A percentile compares a stretch with the other conserved stretches of the same genome.
Conservation (phyloP, 1,139 yeast genomes). For the Hyphopichia khmerensis region DNA sequence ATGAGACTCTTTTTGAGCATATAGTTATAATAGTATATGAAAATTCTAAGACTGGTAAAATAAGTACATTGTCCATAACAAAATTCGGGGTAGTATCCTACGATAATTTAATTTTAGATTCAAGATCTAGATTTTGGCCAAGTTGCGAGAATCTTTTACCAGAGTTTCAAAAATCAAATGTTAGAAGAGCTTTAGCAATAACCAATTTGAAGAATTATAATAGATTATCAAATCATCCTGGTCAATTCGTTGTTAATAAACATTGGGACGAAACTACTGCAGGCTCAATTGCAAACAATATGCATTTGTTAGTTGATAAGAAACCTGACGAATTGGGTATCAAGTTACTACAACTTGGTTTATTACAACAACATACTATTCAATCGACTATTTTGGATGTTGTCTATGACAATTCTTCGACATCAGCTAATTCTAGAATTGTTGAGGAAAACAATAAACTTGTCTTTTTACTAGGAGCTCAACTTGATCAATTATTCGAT, state of each 20-base stretch:
- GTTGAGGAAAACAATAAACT: slow-evolving; percentile 65
- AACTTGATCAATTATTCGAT: slow-evolving; percentile 83
- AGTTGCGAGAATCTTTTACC: slow-evolving; percentile 70
- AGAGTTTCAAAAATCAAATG: slow-evolving; percentile 52
- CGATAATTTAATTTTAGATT: slow-evolving; percentile 58
- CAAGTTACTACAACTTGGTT: slow-evolving; percentile 52
- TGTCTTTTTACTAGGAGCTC: slow-evolving; percentile 77
- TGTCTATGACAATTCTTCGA: slow-evolving; percentile 57
- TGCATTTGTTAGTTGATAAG: slow-evolving; percentile 49
- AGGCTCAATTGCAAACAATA: slow-evolving; percentile 65
- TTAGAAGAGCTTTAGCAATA: slow-evolving; percentile 75
- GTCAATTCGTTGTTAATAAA: slow-evolving; percentile 17
- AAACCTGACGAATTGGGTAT: slow-evolving; percentile 60
- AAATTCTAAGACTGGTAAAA: slow-evolving; percentile 41
- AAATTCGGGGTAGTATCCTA: slow-evolving; percentile 68
- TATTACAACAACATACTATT: slow-evolving; percentile 54
- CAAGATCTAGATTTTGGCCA: slow-evolving; percentile 69
- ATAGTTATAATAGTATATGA: slow-evolving; percentile 55
- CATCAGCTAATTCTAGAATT: slow-evolving; percentile 15
- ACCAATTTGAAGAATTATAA: slow-evolving; percentile 69
- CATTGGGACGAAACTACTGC: slow-evolving; percentile 77
- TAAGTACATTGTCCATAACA: slow-evolving; percentile 64
- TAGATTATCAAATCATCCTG: slow-evolving; percentile 39
- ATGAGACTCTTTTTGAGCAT: slow-evolving; percentile 50
- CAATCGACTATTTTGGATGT: slow-evolving; percentile 68